Base-by-base conservation (phyloP, 2,329 filamentous ascomycete species). In the Harringtonia aguacate region DNA sequence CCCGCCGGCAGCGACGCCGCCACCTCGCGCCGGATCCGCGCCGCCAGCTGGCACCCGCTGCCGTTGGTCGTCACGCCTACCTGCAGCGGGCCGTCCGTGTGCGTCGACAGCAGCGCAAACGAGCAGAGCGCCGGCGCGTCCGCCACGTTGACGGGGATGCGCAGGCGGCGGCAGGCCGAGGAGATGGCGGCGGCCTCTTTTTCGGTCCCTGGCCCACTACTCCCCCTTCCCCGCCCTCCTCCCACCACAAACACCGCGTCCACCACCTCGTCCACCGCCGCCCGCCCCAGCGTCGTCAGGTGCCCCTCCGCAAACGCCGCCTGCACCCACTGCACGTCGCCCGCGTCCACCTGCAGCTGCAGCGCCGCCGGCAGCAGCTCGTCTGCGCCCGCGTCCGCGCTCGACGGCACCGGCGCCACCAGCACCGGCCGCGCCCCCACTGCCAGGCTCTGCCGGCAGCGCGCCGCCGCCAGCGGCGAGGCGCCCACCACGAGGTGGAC, bases 31-130 rank as follows among this genome's bases (percentile, higher is more conserved):
- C 89, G 79, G 55, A 98, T 86, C 22, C 92, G 76, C 10, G 87
- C 86, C 7, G 92, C 86, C 27, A 98, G 75, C 63, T 95, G 95
- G 68, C 92, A 97, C 2, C 92, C 92, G 54, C 85, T 82, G 18
- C 92, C 90, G 46, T 94, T 95, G 1, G 92, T 97, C 4, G 92
- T 97, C 46, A 98, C 84, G 49, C 92, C 92, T 48, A 98, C 83
- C 59, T 97, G 92, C 34, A 98, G 71, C 10, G 92, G 90, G 0
- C 92, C 92, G 56, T 95, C 89, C 44, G 77, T 80, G 61, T 97
- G 81, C 8, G 86, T 94, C 21, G 88, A 92, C 37, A 97, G 78
- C 42, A 98, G 73, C 6, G 84, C 84, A 61, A 98, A 95, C 22
- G 86, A 86, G 67, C 88, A 95, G 15, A 97, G 80, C 29, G 78